Evolutionary conservation across 306 rosid genomes (phyloP).

Genomic region (Acacia crassicarpa): DNA sequence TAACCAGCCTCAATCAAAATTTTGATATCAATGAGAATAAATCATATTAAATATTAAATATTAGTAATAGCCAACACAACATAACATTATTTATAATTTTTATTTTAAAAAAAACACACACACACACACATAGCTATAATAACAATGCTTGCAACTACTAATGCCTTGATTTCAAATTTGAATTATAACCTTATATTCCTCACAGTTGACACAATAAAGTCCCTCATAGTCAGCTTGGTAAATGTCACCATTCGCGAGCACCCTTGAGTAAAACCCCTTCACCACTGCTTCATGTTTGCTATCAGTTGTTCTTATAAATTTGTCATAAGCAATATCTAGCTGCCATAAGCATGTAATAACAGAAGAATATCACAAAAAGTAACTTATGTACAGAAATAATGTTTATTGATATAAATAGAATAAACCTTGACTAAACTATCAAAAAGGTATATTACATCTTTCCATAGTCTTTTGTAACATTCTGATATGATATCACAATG

Average conservation of each 20-base stretch:
- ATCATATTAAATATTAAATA: neutral
- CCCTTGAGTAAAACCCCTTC: conserved; percentile 89
- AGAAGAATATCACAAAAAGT: neutral
- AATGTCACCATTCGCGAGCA: conserved; percentile 86
- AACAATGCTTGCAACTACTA: neutral
- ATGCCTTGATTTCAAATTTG: conserved; percentile 13
- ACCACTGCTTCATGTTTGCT: conserved; percentile 86
- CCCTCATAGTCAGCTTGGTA: conserved; percentile 96
- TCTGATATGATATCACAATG: conserved; percentile 84
- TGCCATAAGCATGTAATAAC: conserved; percentile 37
- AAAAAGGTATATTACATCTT: conserved; percentile 55
- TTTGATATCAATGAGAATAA: conserved; percentile 9
- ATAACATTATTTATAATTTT: neutral
- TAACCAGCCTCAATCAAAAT: conserved; percentile 15
- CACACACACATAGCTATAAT: conserved; percentile 12
- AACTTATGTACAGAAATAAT: neutral
- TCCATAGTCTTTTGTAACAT: conserved; percentile 77
- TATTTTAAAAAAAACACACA: neutral
- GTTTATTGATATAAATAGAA: neutral
- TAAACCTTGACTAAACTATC: conserved; percentile 1
- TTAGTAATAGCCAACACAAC: neutral
- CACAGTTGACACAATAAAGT: conserved; percentile 92
- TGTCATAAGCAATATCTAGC: conserved; percentile 86
- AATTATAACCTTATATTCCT: conserved; percentile 84
- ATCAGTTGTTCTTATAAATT: conserved; percentile 91